Base-by-base conservation (phyloP, 2,329 filamentous ascomycete genomes). In the Colletotrichum brevisporum region DNA sequence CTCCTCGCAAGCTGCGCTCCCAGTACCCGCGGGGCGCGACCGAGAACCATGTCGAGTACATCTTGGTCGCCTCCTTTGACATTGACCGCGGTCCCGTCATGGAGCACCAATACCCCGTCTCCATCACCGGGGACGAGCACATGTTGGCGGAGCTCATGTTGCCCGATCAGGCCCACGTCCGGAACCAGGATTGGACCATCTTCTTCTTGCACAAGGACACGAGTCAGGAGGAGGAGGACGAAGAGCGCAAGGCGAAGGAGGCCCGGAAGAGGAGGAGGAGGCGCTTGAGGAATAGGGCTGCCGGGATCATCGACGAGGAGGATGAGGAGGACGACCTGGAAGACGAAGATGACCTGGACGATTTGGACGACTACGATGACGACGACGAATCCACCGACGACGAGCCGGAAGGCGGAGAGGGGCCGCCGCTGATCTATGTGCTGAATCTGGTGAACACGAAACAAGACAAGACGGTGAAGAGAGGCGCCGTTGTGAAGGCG, bases 61-160 rank as follows among this genome's bases (percentile, higher is more conserved):
- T 99, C 61, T 86, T 99, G 61, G 96, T 99, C 63, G 96, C 96
- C 4, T 97, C 94, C 2, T 99, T 99, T 81, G 94, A 98, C 80
- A 97, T 98, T 75, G 95, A 98, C 79, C 91, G 94, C 61, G 96
- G 96, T 3, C 95, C 95, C 54, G 91, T 98, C 75, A 98, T 99
- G 96, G 96, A 99, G 78, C 95, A 99, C 78, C 96, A 99, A 78
- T 99, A 95, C 78, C 96, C 96, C 0, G 91, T 94, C 50, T 91
- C 95, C 58, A 98, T 99, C 71, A 98, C 94, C 58, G 95, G 96
- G 39, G 95, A 99, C 78, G 96, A 99, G 83, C 92, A 97, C 76
- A 98, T 98, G 95, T 83, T 99, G 77, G 96, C 96, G 6, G 96
- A 99, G 84, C 89, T 99, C 76, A 99, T 99, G 96, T 84, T 99